Evolutionary conservation across 768 basidiomycete species (phyloP).

Genomic region (Tricholomella constricta): DNA sequence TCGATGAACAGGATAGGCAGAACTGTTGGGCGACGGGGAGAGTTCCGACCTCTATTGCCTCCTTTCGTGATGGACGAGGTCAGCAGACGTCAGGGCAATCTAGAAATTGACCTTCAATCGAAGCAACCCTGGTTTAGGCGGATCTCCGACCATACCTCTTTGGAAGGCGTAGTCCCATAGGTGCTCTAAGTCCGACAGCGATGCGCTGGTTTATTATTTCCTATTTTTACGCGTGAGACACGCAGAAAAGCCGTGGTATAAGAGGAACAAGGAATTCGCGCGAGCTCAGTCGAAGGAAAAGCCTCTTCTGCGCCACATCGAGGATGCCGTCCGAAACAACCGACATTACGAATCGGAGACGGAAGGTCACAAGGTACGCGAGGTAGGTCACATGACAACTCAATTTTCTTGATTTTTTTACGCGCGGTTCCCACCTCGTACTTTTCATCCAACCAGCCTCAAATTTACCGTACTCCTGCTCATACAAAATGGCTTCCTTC

Average conservation of each 20-base stretch:
- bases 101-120: not conserved
- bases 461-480: not conserved
- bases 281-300: not conserved
- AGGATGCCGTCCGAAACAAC: not conserved
- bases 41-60: not conserved
- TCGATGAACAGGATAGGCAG: not conserved
- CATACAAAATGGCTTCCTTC: slow-evolving; percentile 46
- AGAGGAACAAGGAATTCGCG: not conserved
- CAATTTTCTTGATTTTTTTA: slow-evolving; percentile 4
- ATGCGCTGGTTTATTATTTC: not conserved
- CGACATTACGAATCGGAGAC: too few species aligned
- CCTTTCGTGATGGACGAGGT: not conserved
- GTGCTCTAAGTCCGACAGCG: slow-evolving; percentile 1
- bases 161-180: not conserved
- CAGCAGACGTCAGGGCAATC: slow-evolving; percentile 1
- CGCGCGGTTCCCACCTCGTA: not conserved
- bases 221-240: not conserved
- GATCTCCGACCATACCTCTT: not conserved
- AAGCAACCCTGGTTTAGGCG: slow-evolving; percentile 7
- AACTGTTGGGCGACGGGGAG: not conserved
- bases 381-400: slow-evolving; percentile 16
- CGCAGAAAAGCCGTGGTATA: not conserved
- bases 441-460: not conserved
- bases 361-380: slow-evolving; percentile 11
- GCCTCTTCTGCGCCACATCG: not conserved